Evolutionary conservation across 139 green algal species (phyloP).

Genomic region (Volvox africanus): DNA sequence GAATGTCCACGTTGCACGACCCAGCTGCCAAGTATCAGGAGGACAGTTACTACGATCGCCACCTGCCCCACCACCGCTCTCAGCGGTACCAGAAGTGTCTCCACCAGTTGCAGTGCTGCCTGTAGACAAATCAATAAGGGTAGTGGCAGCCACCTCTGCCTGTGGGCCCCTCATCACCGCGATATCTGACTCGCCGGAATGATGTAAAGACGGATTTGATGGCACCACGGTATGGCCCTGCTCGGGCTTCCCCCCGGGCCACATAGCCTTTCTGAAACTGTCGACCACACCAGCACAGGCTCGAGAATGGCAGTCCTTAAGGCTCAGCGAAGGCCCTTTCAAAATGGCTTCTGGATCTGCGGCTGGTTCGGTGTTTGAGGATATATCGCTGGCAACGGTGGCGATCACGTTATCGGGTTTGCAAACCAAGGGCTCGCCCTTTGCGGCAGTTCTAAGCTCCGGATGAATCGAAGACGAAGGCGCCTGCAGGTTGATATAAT

Average conservation of each 20-base stretch:
- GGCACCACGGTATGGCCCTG: not conserved
- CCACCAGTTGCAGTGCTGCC: not conserved
- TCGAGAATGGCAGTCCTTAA: slow-evolving; percentile 33
- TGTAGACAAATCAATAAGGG: not conserved
- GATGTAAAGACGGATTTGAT: too few relatives aligned
- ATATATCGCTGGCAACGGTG: too few relatives aligned
- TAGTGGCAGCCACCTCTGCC: not conserved
- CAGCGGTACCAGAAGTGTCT: not conserved
- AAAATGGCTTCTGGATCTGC: not conserved
- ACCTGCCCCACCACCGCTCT: not conserved
- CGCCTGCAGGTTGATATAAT: too few relatives aligned
- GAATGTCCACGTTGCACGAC: slow-evolving; percentile 71
- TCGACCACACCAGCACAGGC: slow-evolving; percentile 11
- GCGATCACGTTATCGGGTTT: too few relatives aligned
- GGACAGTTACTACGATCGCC: slow-evolving; percentile 32
- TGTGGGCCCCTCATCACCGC: not conserved
- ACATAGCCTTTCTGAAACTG: not conserved
- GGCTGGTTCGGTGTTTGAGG: too few relatives aligned
- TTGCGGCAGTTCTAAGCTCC: too few relatives aligned
- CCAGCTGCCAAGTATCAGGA: slow-evolving; percentile 63
- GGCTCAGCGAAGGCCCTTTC: not conserved
- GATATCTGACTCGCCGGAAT: not conserved
- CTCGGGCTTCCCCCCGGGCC: not conserved
- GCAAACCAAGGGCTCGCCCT: too few relatives aligned
- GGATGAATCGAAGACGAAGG: too few relatives aligned